Conservation (phyloP, 2,329 filamentous ascomycete species). For the Phyllosticta capitalensis region DNA sequence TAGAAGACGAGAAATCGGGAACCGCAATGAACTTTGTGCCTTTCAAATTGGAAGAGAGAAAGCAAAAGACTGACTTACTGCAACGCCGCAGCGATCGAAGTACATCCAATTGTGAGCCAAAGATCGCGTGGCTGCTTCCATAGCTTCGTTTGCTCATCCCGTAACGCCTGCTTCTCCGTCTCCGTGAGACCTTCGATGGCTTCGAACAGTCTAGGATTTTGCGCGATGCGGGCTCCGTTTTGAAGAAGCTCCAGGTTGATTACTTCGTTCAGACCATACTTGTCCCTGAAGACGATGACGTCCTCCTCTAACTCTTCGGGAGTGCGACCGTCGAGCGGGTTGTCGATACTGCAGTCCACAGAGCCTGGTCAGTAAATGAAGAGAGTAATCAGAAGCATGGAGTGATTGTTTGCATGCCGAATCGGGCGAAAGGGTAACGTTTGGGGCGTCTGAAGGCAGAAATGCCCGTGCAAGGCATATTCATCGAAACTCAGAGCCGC, state of each 20-base stretch:
- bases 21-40: background rate
- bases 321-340: constrained; percentile 48
- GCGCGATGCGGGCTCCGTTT: constrained; percentile 65
- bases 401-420: background rate
- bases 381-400: background rate
- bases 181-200: constrained; percentile 51
- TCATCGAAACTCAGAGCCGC: background rate
- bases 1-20: background rate
- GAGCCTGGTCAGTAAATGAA: background rate
- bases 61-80: constrained; percentile 15
- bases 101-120: constrained; percentile 57
- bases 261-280: constrained; percentile 47
- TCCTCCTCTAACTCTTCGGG: constrained; percentile 41
- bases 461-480: background rate
- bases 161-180: constrained; percentile 51
- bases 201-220: constrained; percentile 56
- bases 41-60: background rate
- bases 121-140: constrained; percentile 55
- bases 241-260: constrained; percentile 47
- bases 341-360: constrained; percentile 39
- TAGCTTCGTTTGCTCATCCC: constrained; percentile 55
- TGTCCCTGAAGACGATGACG: constrained; percentile 51
- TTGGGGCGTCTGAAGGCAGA: background rate
- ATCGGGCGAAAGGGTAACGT: background rate
- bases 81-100: constrained; percentile 61